Percentiles rank a stretch among this genome's conserved stretches.
phyloP scores from a whole-genome alignment of 106 monocot species.

The Triglochin maritima region DNA sequence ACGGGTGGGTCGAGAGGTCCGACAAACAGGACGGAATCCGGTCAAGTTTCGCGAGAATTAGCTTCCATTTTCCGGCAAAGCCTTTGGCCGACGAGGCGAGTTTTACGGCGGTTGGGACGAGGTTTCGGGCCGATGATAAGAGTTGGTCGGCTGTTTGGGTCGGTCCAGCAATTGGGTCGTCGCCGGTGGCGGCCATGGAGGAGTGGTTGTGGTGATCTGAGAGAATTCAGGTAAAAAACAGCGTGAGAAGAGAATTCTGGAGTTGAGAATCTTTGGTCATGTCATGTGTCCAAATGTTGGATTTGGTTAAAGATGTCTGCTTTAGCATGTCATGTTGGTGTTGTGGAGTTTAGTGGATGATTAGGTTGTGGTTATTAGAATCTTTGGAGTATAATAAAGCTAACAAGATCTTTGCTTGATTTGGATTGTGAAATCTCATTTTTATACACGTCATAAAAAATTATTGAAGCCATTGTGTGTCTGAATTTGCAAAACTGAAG shows the following conservation, averaged over 20 bases:
- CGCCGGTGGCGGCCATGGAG: background rate
- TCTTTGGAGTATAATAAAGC: background rate
- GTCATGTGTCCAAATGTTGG: background rate
- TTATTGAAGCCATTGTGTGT: no score
- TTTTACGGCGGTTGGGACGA: slow-evolving; percentile 20
- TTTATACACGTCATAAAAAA: no score
- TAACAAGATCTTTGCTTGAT: background rate
- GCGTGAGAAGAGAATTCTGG: background rate
- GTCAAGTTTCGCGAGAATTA: slow-evolving; percentile 31
- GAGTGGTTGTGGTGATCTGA: background rate
- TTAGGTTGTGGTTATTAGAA: background rate
- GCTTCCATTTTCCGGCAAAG: slow-evolving; percentile 26
- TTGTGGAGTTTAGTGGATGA: background rate
- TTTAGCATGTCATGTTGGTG: background rate
- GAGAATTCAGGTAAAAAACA: background rate
- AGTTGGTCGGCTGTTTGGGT: slow-evolving; percentile 6
- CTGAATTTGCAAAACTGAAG: no score
- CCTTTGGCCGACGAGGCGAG: slow-evolving; percentile 10
- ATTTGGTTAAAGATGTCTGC: background rate
- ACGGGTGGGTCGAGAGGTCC: slow-evolving; percentile 43
- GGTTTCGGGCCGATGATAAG: slow-evolving; percentile 15
- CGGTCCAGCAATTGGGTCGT: slow-evolving; percentile 4
- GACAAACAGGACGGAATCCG: slow-evolving; percentile 36
- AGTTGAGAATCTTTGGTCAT: background rate
- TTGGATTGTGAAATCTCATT: no score